Evolutionary conservation across 257 asterid species (phyloP), one percentile per base, ranked within the genome.

Genomic region (Capsicum rhomboideum): DNA sequence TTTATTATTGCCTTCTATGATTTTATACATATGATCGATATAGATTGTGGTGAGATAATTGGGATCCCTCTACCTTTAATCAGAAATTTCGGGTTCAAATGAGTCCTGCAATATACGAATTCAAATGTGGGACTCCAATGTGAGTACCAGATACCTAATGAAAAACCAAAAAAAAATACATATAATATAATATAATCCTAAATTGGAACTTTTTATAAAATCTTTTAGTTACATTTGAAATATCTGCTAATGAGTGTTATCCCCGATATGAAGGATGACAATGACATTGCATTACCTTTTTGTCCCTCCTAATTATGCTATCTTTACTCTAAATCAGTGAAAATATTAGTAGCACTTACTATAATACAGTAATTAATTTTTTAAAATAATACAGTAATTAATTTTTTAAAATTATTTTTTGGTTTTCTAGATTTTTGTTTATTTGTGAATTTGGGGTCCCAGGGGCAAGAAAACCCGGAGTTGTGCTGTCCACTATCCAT

Each of bases 401-500:
- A 2, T 63, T 26, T 26, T 26, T n/a, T n/a, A n/a, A 34, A 2
- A 0, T 72, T 44, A 4, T 10, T 44, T 44, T 44, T 44, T 74
- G 46, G 7, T 75, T 9, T 1, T n/a, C 2, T 72, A 16, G 31
- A 59, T 12, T 75, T 26, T 74, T 74, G 37, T 21, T 74, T 0
- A 44, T 42, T 46, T 74, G 58, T 72, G 55, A 21, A 44, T n/a
- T 71, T n/a, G 9, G 78, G 75, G 78, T 34, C 53, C 34, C 37
- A 10, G 82, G 23, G 83, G 72, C 87, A 88, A 37, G 87, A 85
- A 85, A 75, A 82, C 49, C 91, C 89, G 93, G 93, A 90, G 90
- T 88, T 90, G 89, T 90, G 93, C 79, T 87, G 63, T 83, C 91
- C 91, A 88, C 86, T 88, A 79, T 83, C 85, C 46, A 83, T 63